phyloP scores from a whole-genome alignment of 371 early-diverging fungal genomes.

The Syncephalastrum monosporum region DNA sequence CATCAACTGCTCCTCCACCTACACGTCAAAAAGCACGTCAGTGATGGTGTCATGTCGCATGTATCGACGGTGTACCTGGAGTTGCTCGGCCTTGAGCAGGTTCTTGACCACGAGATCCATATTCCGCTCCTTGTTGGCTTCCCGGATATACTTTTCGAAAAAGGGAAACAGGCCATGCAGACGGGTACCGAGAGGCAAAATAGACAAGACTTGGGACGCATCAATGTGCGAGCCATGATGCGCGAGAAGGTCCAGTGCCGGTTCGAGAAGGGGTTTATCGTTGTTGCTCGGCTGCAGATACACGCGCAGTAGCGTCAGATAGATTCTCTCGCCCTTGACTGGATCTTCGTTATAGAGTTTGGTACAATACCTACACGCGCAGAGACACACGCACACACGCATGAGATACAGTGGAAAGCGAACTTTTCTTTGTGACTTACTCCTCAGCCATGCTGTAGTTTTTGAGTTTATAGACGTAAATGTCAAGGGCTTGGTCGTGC shows the following conservation, averaged over 20 bases:
- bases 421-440: slow-evolving; percentile 31
- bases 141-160: slow-evolving; percentile 70
- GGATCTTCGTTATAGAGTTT: slow-evolving; percentile 59
- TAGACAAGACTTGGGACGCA: slow-evolving; percentile 50
- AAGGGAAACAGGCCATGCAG: slow-evolving; percentile 62
- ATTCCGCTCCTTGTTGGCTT: slow-evolving; percentile 61
- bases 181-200: slow-evolving; percentile 56
- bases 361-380: slow-evolving; percentile 71
- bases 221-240: slow-evolving; percentile 74
- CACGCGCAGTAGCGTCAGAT: slow-evolving; percentile 62
- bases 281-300: slow-evolving; percentile 57
- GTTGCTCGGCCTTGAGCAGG: slow-evolving; percentile 65
- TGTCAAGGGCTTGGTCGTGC: slow-evolving; percentile 83
- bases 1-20: slow-evolving; percentile 72
- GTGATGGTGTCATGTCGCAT: not conserved
- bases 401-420: not conserved
- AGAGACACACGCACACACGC: not conserved
- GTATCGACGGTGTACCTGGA: slow-evolving; percentile 47
- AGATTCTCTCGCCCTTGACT: slow-evolving; percentile 60
- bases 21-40: slow-evolving; percentile 1
- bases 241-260: slow-evolving; percentile 61
- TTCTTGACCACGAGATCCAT: slow-evolving; percentile 71
- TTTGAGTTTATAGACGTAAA: slow-evolving; percentile 77
- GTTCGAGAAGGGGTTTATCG: slow-evolving; percentile 56
- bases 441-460: slow-evolving; percentile 78